Conservation (phyloP, 176 grass and related monocot species). For the Oryza punctata region DNA sequence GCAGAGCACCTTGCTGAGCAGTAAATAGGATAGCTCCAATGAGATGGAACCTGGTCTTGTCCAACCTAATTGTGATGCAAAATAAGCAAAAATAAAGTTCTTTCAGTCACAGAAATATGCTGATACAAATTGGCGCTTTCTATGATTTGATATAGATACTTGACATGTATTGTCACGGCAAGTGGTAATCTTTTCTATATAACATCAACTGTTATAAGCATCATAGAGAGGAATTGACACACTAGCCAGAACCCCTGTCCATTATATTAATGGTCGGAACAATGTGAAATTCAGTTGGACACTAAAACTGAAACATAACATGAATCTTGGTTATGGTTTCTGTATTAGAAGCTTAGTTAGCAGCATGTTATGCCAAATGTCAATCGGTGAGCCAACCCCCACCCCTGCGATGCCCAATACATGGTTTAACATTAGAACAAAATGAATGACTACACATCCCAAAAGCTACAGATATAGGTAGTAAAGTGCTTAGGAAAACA, state of each 20-base stretch:
- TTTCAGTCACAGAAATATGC: constrained; percentile 4
- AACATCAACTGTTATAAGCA: neutral
- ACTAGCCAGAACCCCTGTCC: neutral
- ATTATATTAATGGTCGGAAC: neutral
- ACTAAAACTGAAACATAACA: constrained; percentile 3
- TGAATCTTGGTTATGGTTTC: neutral
- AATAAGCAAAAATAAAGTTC: neutral
- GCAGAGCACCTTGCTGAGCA: constrained; percentile 74
- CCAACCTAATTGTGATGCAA: constrained; percentile 58
- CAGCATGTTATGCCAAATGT: constrained; percentile 12
- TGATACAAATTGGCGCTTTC: neutral
- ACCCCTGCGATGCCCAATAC: neutral
- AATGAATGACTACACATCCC: neutral
- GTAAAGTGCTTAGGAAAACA: neutral
- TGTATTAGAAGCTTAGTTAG: neutral
- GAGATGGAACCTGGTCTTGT: constrained; percentile 90
- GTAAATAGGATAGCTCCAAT: constrained; percentile 91
- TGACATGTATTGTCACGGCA: neutral
- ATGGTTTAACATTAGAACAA: neutral
- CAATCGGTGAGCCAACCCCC: neutral
- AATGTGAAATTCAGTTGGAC: neutral
- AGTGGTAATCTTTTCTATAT: neutral
- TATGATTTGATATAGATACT: neutral
- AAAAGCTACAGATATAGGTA: neutral
- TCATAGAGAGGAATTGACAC: neutral